A percentile compares a stretch with the other conserved stretches of the same genome.
Conservation (phyloP, 352 stramenopile genomes). For the Pythium coloratum region DNA sequence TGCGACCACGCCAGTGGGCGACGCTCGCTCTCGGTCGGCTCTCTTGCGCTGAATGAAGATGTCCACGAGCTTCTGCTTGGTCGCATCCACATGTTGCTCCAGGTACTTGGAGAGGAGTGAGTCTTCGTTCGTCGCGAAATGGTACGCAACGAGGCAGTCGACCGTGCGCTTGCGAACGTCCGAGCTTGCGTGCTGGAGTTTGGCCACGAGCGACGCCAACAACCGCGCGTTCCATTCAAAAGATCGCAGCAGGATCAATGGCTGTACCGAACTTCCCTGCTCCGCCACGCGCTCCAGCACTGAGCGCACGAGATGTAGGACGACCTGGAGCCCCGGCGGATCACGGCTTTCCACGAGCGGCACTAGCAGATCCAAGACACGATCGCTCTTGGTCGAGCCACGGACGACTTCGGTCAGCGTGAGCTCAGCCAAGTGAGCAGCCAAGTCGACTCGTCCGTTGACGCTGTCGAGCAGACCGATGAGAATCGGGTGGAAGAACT, state of each 20-base stretch:
- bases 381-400: slow-evolving; percentile 30
- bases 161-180: slow-evolving; percentile 71
- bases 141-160: slow-evolving; percentile 62
- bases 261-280: not conserved
- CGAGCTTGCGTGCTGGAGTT: slow-evolving; percentile 51
- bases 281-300: slow-evolving; percentile 39
- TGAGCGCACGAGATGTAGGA: slow-evolving; percentile 48
- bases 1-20: slow-evolving; percentile 26
- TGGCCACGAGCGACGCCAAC: slow-evolving; percentile 34
- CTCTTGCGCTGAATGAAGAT: slow-evolving; percentile 72
- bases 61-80: slow-evolving; percentile 55
- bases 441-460: slow-evolving; percentile 38
- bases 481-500: slow-evolving; percentile 63
- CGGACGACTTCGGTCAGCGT: slow-evolving; percentile 46
- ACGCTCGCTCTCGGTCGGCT: slow-evolving; percentile 19
- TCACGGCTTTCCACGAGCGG: slow-evolving; percentile 39
- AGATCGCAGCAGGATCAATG: slow-evolving; percentile 24
- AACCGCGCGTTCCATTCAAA: slow-evolving; percentile 35
- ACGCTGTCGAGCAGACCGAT: slow-evolving; percentile 53
- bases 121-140: slow-evolving; percentile 61
- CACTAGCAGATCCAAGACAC: slow-evolving; percentile 41
- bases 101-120: slow-evolving; percentile 43
- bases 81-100: slow-evolving; percentile 45
- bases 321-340: slow-evolving; percentile 47
- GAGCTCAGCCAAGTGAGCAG: slow-evolving; percentile 49